These are phyloP conservation scores for Paramecium biaurelia DNA, from an alignment of 73 alveolate genomes.

Conservation along the genomic window DNA sequence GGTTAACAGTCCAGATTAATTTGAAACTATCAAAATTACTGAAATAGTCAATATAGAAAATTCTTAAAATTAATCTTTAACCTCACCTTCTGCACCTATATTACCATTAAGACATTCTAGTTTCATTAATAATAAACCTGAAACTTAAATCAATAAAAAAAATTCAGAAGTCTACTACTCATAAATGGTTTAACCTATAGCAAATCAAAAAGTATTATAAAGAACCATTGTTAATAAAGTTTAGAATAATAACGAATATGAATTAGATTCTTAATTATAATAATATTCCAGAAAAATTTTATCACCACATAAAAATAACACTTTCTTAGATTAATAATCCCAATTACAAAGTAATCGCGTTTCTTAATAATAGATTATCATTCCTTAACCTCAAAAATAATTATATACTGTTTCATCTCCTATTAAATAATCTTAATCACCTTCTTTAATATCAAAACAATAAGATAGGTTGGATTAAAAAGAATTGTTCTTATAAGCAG, in stretches of 20 bases:
- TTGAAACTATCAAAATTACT: neutral
- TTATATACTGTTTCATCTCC: neutral
- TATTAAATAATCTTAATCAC: neutral
- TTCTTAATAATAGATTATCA: neutral
- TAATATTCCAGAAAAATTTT: neutral
- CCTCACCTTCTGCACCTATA: neutral
- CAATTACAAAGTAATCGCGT: neutral
- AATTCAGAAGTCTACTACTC: neutral
- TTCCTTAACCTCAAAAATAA: neutral
- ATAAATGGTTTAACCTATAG: neutral
- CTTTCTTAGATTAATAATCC: neutral
- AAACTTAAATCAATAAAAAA: neutral
- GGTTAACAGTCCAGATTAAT: neutral
- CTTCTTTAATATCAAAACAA: neutral
- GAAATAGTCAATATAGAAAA: neutral
- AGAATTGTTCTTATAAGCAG: conserved; percentile 3
- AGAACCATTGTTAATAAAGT: neutral
- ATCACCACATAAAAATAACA: neutral
- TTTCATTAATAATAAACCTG: neutral
- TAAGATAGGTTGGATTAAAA: neutral
- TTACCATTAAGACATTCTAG: neutral
- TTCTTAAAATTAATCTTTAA: neutral
- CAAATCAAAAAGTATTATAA: neutral
- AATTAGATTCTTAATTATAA: neutral
- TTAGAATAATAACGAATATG: neutral